These are phyloP conservation scores for Petrea volubilis DNA, from an alignment of 257 asterid genomes.

Conservation along the genomic window DNA sequence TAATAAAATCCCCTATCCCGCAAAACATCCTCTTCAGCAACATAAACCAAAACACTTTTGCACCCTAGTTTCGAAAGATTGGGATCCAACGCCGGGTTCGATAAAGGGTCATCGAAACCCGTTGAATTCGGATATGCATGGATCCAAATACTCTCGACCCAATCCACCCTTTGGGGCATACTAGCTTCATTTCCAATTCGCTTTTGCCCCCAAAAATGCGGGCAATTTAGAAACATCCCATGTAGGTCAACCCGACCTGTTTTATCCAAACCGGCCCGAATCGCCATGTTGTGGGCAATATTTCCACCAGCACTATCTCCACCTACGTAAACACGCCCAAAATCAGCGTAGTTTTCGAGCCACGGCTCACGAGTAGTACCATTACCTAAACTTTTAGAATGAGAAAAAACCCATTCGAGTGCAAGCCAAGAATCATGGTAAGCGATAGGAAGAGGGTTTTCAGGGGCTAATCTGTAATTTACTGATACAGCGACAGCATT, in stretches of 20 bases:
- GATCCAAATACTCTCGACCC: slow-evolving; percentile 38
- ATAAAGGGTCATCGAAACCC: slow-evolving; percentile 49
- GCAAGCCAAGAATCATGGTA: slow-evolving; percentile 62
- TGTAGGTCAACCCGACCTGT: slow-evolving; percentile 1
- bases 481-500: slow-evolving; percentile 47
- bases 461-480: slow-evolving; percentile 68
- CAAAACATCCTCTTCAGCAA: slow-evolving; percentile 36
- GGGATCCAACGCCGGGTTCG: slow-evolving; percentile 38
- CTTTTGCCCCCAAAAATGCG: slow-evolving; percentile 54
- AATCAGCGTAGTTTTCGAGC: slow-evolving; percentile 44
- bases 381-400: slow-evolving; percentile 17
- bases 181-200: slow-evolving; percentile 35
- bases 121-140: slow-evolving; percentile 40
- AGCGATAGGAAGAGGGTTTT: slow-evolving; percentile 54
- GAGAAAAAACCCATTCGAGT: slow-evolving; percentile 58
- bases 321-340: slow-evolving; percentile 40
- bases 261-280: slow-evolving; percentile 47
- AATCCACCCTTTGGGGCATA: background rate
- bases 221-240: slow-evolving; percentile 58
- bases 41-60: slow-evolving; percentile 38
- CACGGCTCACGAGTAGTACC: slow-evolving; percentile 46
- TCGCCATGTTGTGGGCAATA: slow-evolving; percentile 52
- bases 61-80: slow-evolving; percentile 25
- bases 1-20: too few species aligned
- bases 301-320: slow-evolving; percentile 78